phyloP scores from a whole-genome alignment of 75 land plant genomes.

The Pinus tabuliformis region DNA sequence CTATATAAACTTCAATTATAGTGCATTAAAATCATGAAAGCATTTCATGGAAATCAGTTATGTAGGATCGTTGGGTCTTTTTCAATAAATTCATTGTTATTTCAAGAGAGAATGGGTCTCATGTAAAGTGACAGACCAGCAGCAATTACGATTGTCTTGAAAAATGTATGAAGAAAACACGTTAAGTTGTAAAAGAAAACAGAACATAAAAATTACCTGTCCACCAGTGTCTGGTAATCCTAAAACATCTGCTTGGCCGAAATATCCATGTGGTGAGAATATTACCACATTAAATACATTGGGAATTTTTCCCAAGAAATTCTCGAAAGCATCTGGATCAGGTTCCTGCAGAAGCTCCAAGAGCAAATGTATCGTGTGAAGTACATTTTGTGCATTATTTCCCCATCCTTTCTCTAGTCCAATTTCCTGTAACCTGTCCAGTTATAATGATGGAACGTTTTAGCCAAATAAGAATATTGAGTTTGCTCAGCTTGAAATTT shows the following conservation, averaged over 20 bases:
- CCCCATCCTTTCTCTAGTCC: constrained; percentile 84
- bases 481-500: neutral
- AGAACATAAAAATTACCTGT: constrained; percentile 48
- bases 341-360: constrained; percentile 90
- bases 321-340: constrained; percentile 68
- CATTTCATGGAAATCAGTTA: neutral
- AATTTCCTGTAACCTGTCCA: constrained; percentile 67
- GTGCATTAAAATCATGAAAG: neutral
- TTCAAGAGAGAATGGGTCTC: neutral
- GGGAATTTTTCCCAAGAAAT: constrained; percentile 73
- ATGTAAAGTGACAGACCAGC: neutral
- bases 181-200: neutral
- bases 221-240: constrained; percentile 99
- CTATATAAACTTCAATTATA: neutral
- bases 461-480: constrained; percentile 1
- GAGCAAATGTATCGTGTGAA: constrained; percentile 60
- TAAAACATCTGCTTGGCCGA: constrained; percentile 93
- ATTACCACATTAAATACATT: constrained; percentile 79
- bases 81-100: neutral
- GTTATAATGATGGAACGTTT: neutral
- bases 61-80: neutral
- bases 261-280: constrained; percentile 95
- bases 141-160: neutral
- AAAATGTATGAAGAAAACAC: neutral
- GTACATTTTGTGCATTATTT: constrained; percentile 60